Conservation (phyloP, 345 rosid genomes). For the Linum lewisii region DNA sequence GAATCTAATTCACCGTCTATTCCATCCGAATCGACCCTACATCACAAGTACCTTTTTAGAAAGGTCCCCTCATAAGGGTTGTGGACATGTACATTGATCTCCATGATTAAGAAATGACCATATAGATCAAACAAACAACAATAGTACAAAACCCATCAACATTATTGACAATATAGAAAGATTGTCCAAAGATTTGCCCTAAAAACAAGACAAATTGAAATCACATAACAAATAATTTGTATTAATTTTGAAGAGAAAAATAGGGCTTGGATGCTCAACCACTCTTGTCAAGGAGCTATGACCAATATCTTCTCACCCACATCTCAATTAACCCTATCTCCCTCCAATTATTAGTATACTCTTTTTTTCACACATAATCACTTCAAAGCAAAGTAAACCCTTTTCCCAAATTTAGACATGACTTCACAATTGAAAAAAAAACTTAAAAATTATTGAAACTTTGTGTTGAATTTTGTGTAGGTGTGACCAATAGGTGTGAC, state of each 20-base stretch:
- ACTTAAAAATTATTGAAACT: background rate
- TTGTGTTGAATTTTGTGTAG: background rate
- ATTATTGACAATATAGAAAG: background rate
- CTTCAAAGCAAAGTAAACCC: slow-evolving; percentile 21
- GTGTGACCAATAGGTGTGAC: background rate
- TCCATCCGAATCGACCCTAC: no score
- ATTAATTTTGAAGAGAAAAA: background rate
- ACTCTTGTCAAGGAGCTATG: slow-evolving; percentile 13
- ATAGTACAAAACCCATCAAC: background rate
- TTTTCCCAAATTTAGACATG: slow-evolving; percentile 9
- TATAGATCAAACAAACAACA: background rate
- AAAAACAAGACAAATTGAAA: background rate
- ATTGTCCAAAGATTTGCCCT: background rate
- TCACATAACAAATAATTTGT: background rate
- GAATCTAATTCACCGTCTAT: no score
- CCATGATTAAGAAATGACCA: no score
- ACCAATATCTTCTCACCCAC: background rate
- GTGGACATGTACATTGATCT: no score
- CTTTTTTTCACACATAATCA: slow-evolving; percentile 33
- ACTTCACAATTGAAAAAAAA: background rate
- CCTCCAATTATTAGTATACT: slow-evolving; percentile 16
- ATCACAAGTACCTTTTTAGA: no score
- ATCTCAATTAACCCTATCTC: background rate
- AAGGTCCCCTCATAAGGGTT: no score
- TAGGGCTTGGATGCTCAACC: slow-evolving; percentile 35